These are phyloP conservation scores for Pichia exigua DNA, from an alignment of 805 yeast species.

Conservation along the genomic window DNA sequence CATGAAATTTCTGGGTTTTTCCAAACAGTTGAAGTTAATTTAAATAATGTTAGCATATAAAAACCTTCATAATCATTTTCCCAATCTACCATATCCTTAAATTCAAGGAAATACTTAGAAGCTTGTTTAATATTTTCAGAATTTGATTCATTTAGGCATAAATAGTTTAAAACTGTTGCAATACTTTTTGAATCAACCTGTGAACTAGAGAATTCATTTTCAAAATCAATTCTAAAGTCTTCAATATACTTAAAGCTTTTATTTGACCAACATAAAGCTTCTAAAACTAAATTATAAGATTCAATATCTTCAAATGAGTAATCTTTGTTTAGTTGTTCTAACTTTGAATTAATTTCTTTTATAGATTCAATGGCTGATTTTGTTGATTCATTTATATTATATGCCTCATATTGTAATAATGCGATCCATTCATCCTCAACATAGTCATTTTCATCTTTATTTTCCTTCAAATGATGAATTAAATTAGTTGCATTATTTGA, in stretches of 20 bases:
- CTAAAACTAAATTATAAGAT: slow-evolving; percentile 21
- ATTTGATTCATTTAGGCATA: slow-evolving; percentile 3
- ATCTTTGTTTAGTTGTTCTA: slow-evolving; percentile 13
- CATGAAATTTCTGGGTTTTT: slow-evolving; percentile 14
- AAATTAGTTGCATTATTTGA: slow-evolving; percentile 14
- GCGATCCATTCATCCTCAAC: slow-evolving; percentile 22
- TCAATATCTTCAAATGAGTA: slow-evolving; percentile 17
- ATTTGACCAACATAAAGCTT: slow-evolving; percentile 22
- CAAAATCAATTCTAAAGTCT: slow-evolving; percentile 24
- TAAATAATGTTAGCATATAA: slow-evolving; percentile 22
- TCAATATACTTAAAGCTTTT: slow-evolving; percentile 22
- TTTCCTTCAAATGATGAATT: slow-evolving; percentile 9
- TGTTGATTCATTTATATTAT: slow-evolving; percentile 2
- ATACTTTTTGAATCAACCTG: slow-evolving; percentile 31
- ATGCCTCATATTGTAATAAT: slow-evolving; percentile 18
- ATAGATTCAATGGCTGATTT: slow-evolving; percentile 27
- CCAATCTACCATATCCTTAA: slow-evolving; percentile 38
- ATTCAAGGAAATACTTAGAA: slow-evolving; percentile 6
- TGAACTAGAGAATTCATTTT: slow-evolving; percentile 22
- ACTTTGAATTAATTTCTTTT: slow-evolving; percentile 9
- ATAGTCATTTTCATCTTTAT: slow-evolving; percentile 9
- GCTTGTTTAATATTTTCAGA: slow-evolving; percentile 3
- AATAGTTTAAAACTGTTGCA: slow-evolving; percentile 28
- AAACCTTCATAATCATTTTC: slow-evolving; percentile 26
- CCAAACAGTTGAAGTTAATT: slow-evolving; percentile 18